Evolutionary conservation across 202 grass and related monocot species (phyloP), one percentile per base, ranked within the genome.

Genomic region (Sporobolus alterniflorus): DNA sequence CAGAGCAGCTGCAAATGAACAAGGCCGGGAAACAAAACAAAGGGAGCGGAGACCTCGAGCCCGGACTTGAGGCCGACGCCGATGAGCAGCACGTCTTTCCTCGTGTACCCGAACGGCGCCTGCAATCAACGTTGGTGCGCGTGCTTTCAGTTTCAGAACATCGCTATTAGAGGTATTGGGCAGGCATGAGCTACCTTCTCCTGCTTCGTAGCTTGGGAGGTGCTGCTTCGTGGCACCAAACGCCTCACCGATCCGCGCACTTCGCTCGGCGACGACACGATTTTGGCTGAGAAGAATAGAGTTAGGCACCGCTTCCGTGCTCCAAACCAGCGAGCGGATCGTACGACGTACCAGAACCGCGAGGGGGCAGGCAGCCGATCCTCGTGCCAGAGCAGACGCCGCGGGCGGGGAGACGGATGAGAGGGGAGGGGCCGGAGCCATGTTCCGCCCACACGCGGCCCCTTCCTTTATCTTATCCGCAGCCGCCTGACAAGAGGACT

Each of bases 71-170:
- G 86, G 69, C 82, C 96, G 79, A 82, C 17, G 79, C 96, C 96
- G 80, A 98, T 95, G 73, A 98, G 83, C 54, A 98, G 82, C 77
- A 98, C 96, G 90, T 98, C 96, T 30, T 98, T 98, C 89, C 96
- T 86, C 21, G 89, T 68, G 86, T 98, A 93, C 80, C 96, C 96
- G 71, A 98, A 98, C 42, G 89, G 84, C 67, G 67, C 80, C 95
- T 98, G 92, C 30, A 62, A 2, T 4, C 5, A 31, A 31, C n/a
- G 22, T 9, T 16, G 8, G 20, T 10, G 20, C 21, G 28, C 0
- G n/a, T 36, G 25, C 1, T 72, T 49, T 54, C 14, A 18, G 6
- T 69, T 48, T 22, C 54, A 54, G 6, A 24, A 24, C 28, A n/a
- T 21, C 32, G 25, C 17, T 39, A 6, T 32, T 17, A 5, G 12